Conservation (phyloP, 345 rosid species). For the Eucalyptus cladocalyx region DNA sequence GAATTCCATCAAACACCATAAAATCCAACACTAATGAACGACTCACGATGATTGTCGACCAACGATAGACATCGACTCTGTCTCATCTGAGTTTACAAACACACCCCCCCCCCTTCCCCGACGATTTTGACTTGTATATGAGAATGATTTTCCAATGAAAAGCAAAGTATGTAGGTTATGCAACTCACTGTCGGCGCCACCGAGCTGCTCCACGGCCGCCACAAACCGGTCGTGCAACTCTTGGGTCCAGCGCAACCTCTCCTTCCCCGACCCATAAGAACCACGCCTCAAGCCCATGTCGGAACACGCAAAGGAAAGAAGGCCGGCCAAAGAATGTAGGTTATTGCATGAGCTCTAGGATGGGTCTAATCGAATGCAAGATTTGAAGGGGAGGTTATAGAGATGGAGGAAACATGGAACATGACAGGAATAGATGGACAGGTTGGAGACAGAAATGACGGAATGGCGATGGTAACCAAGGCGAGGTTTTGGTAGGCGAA, state of each 20-base stretch:
- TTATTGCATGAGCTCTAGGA: background rate
- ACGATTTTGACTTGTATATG: background rate
- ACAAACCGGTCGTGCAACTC: constrained; percentile 4
- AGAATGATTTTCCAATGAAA: background rate
- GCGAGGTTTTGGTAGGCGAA: background rate
- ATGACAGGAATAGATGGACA: background rate
- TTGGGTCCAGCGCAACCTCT: constrained; percentile 5
- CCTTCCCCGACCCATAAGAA: background rate
- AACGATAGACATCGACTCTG: background rate
- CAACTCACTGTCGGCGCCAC: constrained; percentile 6
- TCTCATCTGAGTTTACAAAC: background rate
- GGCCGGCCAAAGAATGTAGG: background rate
- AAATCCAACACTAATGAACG: background rate
- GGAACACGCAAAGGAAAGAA: background rate
- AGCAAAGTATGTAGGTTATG: background rate
- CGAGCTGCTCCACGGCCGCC: background rate
- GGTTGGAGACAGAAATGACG: background rate
- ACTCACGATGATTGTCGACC: background rate
- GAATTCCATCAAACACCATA: background rate
- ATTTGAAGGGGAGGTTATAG: background rate
- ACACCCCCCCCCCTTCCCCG: background rate
- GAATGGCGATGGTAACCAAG: background rate
- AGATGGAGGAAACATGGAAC: background rate
- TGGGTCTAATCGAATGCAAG: background rate
- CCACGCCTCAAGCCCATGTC: background rate